Base-by-base conservation (phyloP, 345 rosid species). In the Luvunga scandens region DNA sequence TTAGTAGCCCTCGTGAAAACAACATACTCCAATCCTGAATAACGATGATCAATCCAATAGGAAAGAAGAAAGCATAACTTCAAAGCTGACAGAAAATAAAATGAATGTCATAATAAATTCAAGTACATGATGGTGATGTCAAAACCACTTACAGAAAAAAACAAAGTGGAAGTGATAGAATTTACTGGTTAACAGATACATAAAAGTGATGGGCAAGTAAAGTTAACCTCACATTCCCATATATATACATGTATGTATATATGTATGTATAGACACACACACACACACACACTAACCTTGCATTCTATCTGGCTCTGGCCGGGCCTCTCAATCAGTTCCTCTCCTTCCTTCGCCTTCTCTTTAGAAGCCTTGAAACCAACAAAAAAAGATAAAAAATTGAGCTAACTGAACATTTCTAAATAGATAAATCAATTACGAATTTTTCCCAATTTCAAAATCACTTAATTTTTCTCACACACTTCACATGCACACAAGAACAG, bases 261-360 rank as follows among this genome's bases (percentile, higher is more conserved):
- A n/a, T n/a, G n/a, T n/a, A n/a, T n/a, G n/a, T n/a, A n/a, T n/a
- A n/a, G n/a, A n/a, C n/a, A n/a, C n/a, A n/a, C n/a, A n/a, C n/a
- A n/a, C n/a, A n/a, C n/a, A n/a, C n/a, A n/a, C n/a, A n/a, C n/a
- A n/a, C 45, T 34, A 80, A 93, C 99, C 98, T 94, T 94, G 93
- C 99, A 97, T 81, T 94, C 98, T 78, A 89, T 80, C 89, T 80
- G 93, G 62, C 61, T 30, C 31, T 79, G 93, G 79, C 81, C 86
- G 1, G 81, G 79, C 79, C 77, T 84, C 79, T 96, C 97, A 50
- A 56, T 68, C 24, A 77, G 76, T 57, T 90, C 98, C 77, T 94
- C 96, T 75, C 66, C 81, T 79, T 90, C 98, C 80, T 86, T 88
- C 70, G 74, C 78, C 75, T 82, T 91, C 60, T 92, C 96, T 88